phyloP scores from a whole-genome alignment of 1,139 yeast genomes.

The Arxiozyma slooffiae region DNA sequence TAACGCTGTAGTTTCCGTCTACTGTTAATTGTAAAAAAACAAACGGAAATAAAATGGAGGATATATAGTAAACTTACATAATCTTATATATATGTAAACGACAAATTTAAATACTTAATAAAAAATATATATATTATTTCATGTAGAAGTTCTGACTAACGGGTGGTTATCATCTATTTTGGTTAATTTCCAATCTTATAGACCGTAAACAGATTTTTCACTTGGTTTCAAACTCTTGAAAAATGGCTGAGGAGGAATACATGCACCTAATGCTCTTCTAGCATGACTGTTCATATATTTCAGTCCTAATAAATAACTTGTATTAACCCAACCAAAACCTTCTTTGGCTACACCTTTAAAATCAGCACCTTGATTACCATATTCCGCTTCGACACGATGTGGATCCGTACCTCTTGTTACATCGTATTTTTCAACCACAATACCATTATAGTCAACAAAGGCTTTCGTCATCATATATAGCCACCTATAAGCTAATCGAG shows the following conservation, averaged over 20 bases:
- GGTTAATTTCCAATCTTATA: constrained; percentile 11
- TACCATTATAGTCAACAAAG: constrained; percentile 89
- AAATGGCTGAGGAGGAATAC: constrained; percentile 70
- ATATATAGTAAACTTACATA: not conserved
- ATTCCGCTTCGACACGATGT: constrained; percentile 89
- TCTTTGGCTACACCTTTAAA: constrained; percentile 92
- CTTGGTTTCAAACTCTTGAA: constrained; percentile 41
- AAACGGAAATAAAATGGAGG: not conserved
- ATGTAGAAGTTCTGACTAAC: not conserved
- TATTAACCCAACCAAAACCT: constrained; percentile 97
- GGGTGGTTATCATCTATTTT: not conserved
- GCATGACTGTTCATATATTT: constrained; percentile 61
- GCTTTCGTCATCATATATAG: constrained; percentile 80
- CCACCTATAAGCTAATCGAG: constrained; percentile 81
- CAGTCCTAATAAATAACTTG: constrained; percentile 70
- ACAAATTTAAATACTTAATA: no score
- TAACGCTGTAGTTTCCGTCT: not conserved
- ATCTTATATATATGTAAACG: not conserved
- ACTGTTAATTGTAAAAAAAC: not conserved
- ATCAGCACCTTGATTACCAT: constrained; percentile 92
- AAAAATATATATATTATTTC: not conserved
- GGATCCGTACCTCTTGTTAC: constrained; percentile 79
- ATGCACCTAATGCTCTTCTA: constrained; percentile 67
- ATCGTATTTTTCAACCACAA: constrained; percentile 91
- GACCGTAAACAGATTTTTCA: constrained; percentile 37